Percentiles rank a stretch among this genome's conserved stretches.
Conservation (phyloP, 2,329 filamentous ascomycete genomes). For the Aspergillus sp. region DNA sequence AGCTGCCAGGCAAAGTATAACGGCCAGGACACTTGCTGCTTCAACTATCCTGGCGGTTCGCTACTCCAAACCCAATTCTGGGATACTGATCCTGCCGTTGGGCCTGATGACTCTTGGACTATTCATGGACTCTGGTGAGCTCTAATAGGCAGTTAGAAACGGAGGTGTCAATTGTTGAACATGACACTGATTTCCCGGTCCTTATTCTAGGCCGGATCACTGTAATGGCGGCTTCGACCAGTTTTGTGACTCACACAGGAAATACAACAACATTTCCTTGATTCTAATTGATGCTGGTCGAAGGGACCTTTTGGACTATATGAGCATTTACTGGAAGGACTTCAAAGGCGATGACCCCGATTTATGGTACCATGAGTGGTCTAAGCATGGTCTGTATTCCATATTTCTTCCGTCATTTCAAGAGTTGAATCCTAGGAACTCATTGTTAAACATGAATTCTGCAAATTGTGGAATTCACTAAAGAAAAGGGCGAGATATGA, state of each 20-base stretch:
- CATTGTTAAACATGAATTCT: too few relatives aligned
- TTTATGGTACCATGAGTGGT: conserved; percentile 73
- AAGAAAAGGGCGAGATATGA: too few relatives aligned
- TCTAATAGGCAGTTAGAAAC: neutral
- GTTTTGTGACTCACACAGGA: conserved; percentile 59
- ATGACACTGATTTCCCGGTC: too few relatives aligned
- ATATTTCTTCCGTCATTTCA: neutral
- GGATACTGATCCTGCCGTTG: conserved; percentile 62
- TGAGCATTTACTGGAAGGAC: conserved; percentile 69
- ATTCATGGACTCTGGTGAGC: conserved; percentile 64
- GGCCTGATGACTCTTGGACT: conserved; percentile 67
- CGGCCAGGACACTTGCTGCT: conserved; percentile 66
- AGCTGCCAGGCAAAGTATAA: conserved; percentile 62
- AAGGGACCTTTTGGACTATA: conserved; percentile 57
- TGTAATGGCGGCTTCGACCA: conserved; percentile 67
- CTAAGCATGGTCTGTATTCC: conserved; percentile 56
- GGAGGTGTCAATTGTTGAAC: too few relatives aligned
- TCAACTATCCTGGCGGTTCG: conserved; percentile 67
- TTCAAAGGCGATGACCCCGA: conserved; percentile 58
- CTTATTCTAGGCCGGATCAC: conserved; percentile 50
- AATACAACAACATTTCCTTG: conserved; percentile 60
- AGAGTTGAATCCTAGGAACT: too few relatives aligned
- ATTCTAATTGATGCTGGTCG: conserved; percentile 56
- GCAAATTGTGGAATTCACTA: too few relatives aligned
- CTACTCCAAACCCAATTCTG: conserved; percentile 74